Conservation (phyloP, 306 rosid genomes). For the Vigna reflexopilosa region DNA sequence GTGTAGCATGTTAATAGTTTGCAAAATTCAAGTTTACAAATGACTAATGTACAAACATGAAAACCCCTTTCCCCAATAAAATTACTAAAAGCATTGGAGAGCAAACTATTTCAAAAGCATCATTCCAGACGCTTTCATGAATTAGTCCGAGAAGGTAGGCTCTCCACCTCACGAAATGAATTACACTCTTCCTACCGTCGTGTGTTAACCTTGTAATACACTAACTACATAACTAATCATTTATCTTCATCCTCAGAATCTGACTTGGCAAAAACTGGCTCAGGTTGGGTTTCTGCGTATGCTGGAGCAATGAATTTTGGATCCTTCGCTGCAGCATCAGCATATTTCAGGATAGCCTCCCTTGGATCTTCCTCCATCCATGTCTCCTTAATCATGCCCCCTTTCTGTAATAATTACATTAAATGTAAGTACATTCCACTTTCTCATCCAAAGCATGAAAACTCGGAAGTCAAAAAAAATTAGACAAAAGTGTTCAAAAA, state of each 20-base stretch:
- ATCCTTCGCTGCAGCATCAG: conserved; percentile 87
- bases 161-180: neutral
- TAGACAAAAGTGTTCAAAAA: neutral
- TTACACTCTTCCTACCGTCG: conserved; percentile 18
- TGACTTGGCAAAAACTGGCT: conserved; percentile 81
- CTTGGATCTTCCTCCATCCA: conserved; percentile 99
- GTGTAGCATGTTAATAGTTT: conserved; percentile 16
- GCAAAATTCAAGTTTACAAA: conserved; percentile 35
- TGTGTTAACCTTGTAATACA: neutral
- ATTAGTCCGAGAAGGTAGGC: neutral
- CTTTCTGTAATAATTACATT: conserved; percentile 73
- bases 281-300: conserved; percentile 91
- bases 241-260: conserved; percentile 97
- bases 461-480: neutral
- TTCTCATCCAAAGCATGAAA: conserved; percentile 34
- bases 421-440: conserved; percentile 38
- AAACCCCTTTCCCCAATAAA: neutral
- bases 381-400: conserved; percentile 97
- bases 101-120: neutral
- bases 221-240: conserved; percentile 44
- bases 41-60: conserved; percentile 29
- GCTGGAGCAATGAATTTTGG: conserved; percentile 98
- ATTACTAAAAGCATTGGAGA: neutral
- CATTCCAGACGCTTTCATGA: neutral
- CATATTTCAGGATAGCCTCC: conserved; percentile 94